A percentile compares a stretch with the other conserved stretches of the same genome.
These are phyloP conservation scores for Pseudogymnoascus sp. DNA, from an alignment of 2,329 filamentous ascomycete species.

Conservation along the genomic window DNA sequence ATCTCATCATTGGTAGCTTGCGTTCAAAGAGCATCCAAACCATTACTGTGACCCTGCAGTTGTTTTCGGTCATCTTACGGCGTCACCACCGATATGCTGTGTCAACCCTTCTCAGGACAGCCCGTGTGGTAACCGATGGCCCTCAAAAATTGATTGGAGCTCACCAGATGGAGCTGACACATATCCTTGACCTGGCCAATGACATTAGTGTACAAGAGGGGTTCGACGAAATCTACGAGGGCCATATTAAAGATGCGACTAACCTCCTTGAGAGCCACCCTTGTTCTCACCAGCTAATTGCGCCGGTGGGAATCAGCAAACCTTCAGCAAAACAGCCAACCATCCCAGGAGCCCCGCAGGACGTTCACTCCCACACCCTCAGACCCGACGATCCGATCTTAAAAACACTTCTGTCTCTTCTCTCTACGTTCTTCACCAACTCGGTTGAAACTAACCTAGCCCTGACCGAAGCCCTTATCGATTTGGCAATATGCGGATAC, in stretches of 20 bases:
- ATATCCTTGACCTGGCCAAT: slow-evolving; percentile 60
- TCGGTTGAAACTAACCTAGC: slow-evolving; percentile 85
- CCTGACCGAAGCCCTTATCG: slow-evolving; percentile 74
- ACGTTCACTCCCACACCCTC: slow-evolving; percentile 52
- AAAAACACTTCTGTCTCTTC: slow-evolving; percentile 58
- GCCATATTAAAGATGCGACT: slow-evolving; percentile 62
- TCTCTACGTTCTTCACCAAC: slow-evolving; percentile 81
- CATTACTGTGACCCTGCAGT: slow-evolving; percentile 76
- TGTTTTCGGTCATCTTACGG: slow-evolving; percentile 77
- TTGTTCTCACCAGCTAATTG: slow-evolving; percentile 62
- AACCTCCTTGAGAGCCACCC: slow-evolving; percentile 62
- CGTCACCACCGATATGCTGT: slow-evolving; percentile 84
- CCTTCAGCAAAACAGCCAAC: slow-evolving; percentile 47
- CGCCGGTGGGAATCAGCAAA: slow-evolving; percentile 51
- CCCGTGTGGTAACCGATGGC: slow-evolving; percentile 44
- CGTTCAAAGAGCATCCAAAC: slow-evolving; percentile 81
- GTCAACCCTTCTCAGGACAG: slow-evolving; percentile 63
- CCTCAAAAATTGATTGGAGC: slow-evolving; percentile 61
- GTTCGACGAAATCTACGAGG: slow-evolving; percentile 65
- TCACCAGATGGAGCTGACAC: slow-evolving; percentile 66
- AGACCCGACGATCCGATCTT: slow-evolving; percentile 54
- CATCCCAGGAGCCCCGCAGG: slow-evolving; percentile 52
- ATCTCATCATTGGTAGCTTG: slow-evolving; percentile 79
- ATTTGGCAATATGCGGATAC: slow-evolving; percentile 75
- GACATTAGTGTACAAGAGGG: slow-evolving; percentile 59